Evolutionary conservation across 129 eudicot species (phyloP), one percentile per base, ranked within the genome.

Genomic region (Artemisia argyi): DNA sequence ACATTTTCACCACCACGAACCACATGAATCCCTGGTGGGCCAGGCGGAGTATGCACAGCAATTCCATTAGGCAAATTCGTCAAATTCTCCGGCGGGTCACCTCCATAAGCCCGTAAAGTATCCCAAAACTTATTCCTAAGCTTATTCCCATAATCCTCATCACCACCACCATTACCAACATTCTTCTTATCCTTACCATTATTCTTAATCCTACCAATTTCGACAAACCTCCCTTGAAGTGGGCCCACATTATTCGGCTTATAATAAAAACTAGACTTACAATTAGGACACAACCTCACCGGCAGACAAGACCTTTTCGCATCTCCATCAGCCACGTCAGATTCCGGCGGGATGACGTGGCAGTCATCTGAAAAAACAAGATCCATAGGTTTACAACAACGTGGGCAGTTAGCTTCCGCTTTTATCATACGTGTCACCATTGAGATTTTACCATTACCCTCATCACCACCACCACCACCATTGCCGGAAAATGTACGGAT

Each of bases 371-470:
- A 68, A 68, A 91, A 89, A 22, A 85, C 74, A 8, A 89, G 80
- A 83, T 85, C 84, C 87, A 92, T 81, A 42, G 82, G 84, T 73
- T 82, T 86, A 5, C 91, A 86, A 71, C 98, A 89, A 3, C 90
- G 84, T 3, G 98, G 98, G 74, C 98, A 92, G 57, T 92, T 87
- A 16, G 86, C 91, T 64, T 87, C 96, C 16, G 96, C 91, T 80
- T 82, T 92, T 55, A 92, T 84, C 74, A 79, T 76, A 35, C 97
- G 84, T 11, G 73, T 79, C 11, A 65, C 63, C 80, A 30, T 64
- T 77, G 78, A 71, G 47, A 30, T 70, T 56, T 17, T 73, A 79
- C 80, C 11, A 15, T 76, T 67, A 48, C 15, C 32, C 48, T 17
- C 68, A 46, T 67, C 74, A 74, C 2, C 12, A 42, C 67, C 73